Evolutionary conservation across 805 yeast genomes (phyloP).

Genomic region (Yarrowia divulgata): DNA sequence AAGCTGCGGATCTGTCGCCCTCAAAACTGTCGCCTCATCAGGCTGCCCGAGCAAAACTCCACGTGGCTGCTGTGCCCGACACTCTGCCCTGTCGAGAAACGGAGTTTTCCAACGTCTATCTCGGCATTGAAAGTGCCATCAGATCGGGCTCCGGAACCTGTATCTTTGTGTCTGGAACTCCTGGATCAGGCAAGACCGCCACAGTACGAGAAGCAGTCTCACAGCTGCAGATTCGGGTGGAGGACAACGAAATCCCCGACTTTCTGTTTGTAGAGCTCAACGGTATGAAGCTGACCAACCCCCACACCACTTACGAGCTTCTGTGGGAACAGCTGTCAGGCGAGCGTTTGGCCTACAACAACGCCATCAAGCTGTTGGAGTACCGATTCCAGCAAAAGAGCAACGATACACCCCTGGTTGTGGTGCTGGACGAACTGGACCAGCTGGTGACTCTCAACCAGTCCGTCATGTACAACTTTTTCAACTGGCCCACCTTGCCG

Average conservation of each 20-base stretch:
- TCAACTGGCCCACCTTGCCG: slow-evolving; percentile 93
- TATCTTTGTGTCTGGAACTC: slow-evolving; percentile 92
- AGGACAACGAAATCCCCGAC: slow-evolving; percentile 52
- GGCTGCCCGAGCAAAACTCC: slow-evolving; percentile 49
- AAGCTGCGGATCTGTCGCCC: slow-evolving; percentile 32
- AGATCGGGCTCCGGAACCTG: slow-evolving; percentile 78
- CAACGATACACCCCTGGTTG: slow-evolving; percentile 64
- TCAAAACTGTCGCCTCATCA: slow-evolving; percentile 44
- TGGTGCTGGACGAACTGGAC: slow-evolving; percentile 90
- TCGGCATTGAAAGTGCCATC: slow-evolving; percentile 74
- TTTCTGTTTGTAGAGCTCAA: slow-evolving; percentile 88
- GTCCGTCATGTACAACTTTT: slow-evolving; percentile 90
- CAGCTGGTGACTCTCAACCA: slow-evolving; percentile 85
- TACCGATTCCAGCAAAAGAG: slow-evolving; percentile 61
- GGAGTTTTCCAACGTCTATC: slow-evolving; percentile 75
- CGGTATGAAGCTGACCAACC: slow-evolving; percentile 83
- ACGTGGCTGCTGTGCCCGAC: slow-evolving; percentile 53
- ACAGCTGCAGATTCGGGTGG: slow-evolving; percentile 60
- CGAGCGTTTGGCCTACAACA: slow-evolving; percentile 62
- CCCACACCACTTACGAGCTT: slow-evolving; percentile 80
- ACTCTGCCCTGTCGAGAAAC: slow-evolving; percentile 85
- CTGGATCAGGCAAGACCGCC: slow-evolving; percentile 97
- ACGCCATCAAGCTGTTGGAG: slow-evolving; percentile 73
- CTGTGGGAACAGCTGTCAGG: slow-evolving; percentile 77
- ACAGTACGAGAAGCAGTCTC: slow-evolving; percentile 86